Percentiles rank a stretch among this genome's conserved stretches.
Conservation (phyloP, 208 protist species). For the Wallacemonas rigidus region DNA sequence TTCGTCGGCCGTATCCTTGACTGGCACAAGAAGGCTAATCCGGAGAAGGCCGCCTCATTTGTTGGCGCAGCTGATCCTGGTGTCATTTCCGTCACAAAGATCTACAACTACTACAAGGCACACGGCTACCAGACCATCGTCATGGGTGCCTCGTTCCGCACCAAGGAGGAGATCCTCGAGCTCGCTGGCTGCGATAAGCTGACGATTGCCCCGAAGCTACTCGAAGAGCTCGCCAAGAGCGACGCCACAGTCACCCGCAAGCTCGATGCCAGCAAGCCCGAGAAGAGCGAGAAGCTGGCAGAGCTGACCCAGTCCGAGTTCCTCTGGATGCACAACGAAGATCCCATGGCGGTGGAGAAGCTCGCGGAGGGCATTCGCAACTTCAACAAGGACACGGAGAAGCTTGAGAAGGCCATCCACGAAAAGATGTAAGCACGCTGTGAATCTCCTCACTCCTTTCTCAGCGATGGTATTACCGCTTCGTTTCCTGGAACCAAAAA, state of each 20-base stretch:
- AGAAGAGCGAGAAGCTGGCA: conserved; percentile 44
- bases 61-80: conserved; percentile 90
- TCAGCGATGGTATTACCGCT: background rate
- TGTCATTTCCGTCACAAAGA: conserved; percentile 93
- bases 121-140: conserved; percentile 96
- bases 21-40: conserved; percentile 91
- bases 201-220: conserved; percentile 96
- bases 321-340: conserved; percentile 82
- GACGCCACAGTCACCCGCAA: conserved; percentile 49
- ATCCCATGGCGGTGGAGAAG: conserved; percentile 98
- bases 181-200: conserved; percentile 97
- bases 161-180: conserved; percentile 89
- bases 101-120: conserved; percentile 99
- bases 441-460: too few relatives aligned
- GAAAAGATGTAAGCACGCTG: conserved; percentile 43
- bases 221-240: conserved; percentile 87
- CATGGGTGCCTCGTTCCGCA: conserved; percentile 98
- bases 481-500: background rate
- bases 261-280: conserved; percentile 49
- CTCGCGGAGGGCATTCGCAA: conserved; percentile 96
- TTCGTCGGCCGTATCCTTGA: conserved; percentile 98
- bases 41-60: conserved; percentile 53
- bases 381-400: conserved; percentile 93
- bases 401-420: conserved; percentile 81
- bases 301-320: conserved; percentile 75